Percentiles rank a stretch among this genome's conserved stretches.
phyloP scores from a whole-genome alignment of 1,284 basidiomycete genomes.

The Ceratobasidium sp. region DNA sequence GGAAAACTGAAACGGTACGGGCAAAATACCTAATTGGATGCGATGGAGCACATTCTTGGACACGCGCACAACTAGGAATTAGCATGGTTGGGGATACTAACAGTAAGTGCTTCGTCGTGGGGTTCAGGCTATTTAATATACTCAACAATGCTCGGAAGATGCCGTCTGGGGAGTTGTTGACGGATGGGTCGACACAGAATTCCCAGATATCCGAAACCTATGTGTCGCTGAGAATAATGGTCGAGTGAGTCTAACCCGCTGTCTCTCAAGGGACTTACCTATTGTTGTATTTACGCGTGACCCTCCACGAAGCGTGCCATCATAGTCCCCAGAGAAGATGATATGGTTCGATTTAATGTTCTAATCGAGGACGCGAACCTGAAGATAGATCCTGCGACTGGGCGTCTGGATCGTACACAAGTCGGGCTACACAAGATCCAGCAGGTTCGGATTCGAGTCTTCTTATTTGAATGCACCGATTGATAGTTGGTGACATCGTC shows the following conservation, averaged over 20 bases:
- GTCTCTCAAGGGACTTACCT: no score
- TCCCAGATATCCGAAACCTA: slow-evolving; percentile 24
- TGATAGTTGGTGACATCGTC: not conserved
- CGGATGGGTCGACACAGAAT: slow-evolving; percentile 9
- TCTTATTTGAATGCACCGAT: not conserved
- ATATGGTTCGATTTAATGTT: slow-evolving; percentile 36
- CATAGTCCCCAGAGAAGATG: slow-evolving; percentile 27
- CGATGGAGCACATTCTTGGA: slow-evolving; percentile 41
- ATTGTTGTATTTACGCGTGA: no score
- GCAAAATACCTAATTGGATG: slow-evolving; percentile 40
- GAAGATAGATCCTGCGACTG: not conserved
- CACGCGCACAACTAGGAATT: slow-evolving; percentile 16
- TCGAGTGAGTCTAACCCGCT: slow-evolving; percentile 1
- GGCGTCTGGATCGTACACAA: slow-evolving; percentile 25
- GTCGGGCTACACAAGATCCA: slow-evolving; percentile 6
- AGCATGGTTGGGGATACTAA: slow-evolving; percentile 26
- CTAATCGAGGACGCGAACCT: slow-evolving; percentile 8
- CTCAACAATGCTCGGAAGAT: not conserved
- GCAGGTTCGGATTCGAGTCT: slow-evolving; percentile 13
- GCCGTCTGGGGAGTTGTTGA: slow-evolving; percentile 25
- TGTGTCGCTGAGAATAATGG: slow-evolving; percentile 34
- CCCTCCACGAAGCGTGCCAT: not conserved
- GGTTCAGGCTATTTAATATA: not conserved
- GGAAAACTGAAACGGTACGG: not conserved
- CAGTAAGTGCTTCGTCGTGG: slow-evolving; percentile 21